Evolutionary conservation across 2,329 filamentous ascomycete species (phyloP).

Genomic region (Waltergamsia citrina): DNA sequence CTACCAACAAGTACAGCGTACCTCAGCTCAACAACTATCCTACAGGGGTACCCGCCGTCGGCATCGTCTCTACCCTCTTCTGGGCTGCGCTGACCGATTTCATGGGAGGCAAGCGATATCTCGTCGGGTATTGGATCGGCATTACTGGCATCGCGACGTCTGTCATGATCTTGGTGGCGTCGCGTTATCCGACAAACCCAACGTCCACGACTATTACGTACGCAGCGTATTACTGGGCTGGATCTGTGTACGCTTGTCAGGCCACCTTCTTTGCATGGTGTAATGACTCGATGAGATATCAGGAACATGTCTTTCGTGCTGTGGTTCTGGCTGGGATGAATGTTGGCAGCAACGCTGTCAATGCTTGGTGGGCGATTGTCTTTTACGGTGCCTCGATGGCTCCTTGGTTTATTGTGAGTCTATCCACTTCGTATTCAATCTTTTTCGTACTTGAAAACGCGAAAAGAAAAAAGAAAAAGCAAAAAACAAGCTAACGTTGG

Average conservation of each 20-base stretch:
- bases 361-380: constrained; percentile 65
- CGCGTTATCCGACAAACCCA: constrained; percentile 24
- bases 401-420: constrained; percentile 52
- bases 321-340: constrained; percentile 68
- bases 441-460: too few relatives aligned
- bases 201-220: constrained; percentile 45
- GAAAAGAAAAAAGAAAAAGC: too few relatives aligned
- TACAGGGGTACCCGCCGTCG: constrained; percentile 44
- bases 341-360: constrained; percentile 55
- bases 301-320: constrained; percentile 52
- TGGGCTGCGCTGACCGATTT: constrained; percentile 62
- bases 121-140: constrained; percentile 59
- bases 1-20: constrained; percentile 30
- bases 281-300: constrained; percentile 57
- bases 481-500: background rate
- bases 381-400: constrained; percentile 51
- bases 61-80: constrained; percentile 53
- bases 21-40: constrained; percentile 47
- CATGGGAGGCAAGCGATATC: constrained; percentile 50
- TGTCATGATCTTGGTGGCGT: constrained; percentile 49
- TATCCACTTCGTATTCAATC: background rate
- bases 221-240: constrained; percentile 61
- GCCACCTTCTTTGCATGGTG: constrained; percentile 70
- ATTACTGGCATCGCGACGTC: constrained; percentile 54
- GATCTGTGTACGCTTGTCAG: constrained; percentile 62